A percentile compares a stretch with the other conserved stretches of the same genome.
Evolutionary conservation across 1,139 yeast species (phyloP).

Genomic region (Saccharomyces hybrid): DNA sequence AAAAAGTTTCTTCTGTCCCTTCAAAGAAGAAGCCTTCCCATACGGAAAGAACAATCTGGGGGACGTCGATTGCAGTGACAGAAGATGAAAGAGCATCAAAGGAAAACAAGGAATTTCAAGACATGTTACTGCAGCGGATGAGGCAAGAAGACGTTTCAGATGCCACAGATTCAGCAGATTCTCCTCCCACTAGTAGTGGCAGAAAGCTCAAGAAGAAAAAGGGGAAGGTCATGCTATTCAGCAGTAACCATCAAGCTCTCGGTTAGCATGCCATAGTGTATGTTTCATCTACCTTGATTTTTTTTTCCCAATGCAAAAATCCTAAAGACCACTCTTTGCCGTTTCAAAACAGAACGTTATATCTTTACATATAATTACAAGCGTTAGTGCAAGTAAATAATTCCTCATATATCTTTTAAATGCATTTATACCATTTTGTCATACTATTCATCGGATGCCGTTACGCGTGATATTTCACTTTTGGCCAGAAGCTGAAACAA

Average conservation of each 20-base stretch:
- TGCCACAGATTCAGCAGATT: background rate
- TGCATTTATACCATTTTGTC: background rate
- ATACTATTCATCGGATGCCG: background rate
- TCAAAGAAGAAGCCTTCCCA: background rate
- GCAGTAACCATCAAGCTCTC: slow-evolving; percentile 16
- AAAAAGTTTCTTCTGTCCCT: background rate
- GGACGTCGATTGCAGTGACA: slow-evolving; percentile 43
- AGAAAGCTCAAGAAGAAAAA: slow-evolving; percentile 23
- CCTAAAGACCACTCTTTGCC: background rate
- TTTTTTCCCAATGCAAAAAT: background rate
- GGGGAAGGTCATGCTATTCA: slow-evolving; percentile 25
- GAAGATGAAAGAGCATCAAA: slow-evolving; percentile 21
- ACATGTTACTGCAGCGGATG: slow-evolving; percentile 20
- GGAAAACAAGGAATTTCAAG: slow-evolving; percentile 27
- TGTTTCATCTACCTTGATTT: background rate
- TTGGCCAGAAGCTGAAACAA: background rate
- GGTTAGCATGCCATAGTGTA: background rate
- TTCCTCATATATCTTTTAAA: background rate
- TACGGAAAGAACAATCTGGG: slow-evolving; percentile 49
- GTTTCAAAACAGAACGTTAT: background rate
- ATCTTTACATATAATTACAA: background rate
- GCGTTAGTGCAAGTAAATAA: background rate
- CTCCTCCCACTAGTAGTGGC: slow-evolving; percentile 2
- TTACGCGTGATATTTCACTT: background rate
- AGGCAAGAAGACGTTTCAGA: slow-evolving; percentile 7